Conservation (phyloP, 106 monocot genomes). For the Cymbidium sinense region DNA sequence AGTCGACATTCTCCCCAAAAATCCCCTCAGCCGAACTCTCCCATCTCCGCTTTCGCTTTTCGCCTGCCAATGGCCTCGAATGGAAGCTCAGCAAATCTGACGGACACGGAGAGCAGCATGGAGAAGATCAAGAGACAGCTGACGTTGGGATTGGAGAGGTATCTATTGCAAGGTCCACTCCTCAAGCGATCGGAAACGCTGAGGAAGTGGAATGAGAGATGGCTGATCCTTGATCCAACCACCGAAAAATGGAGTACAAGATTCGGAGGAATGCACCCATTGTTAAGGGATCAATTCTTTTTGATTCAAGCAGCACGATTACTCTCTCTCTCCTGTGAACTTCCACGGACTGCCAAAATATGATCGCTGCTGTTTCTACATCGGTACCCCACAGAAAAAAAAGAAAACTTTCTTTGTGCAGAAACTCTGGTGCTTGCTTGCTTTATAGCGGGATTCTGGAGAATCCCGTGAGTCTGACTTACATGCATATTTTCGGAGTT, state of each 20-base stretch:
- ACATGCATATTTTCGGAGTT: too few relatives aligned
- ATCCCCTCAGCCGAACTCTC: too few relatives aligned
- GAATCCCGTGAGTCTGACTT: too few relatives aligned
- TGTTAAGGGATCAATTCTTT: constrained; percentile 70
- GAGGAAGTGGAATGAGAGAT: constrained; percentile 94
- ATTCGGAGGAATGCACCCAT: constrained; percentile 53
- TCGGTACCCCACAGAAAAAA: constrained; percentile 95
- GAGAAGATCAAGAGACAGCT: constrained; percentile 96
- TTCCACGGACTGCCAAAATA: constrained; percentile 87
- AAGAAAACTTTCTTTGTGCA: constrained; percentile 91
- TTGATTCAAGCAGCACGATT: constrained; percentile 89
- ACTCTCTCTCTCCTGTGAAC: constrained; percentile 87
- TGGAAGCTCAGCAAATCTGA: constrained; percentile 29
- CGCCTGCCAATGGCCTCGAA: constrained; percentile 38
- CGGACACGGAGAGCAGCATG: constrained; percentile 80
- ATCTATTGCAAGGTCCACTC: constrained; percentile 85
- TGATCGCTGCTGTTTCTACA: constrained; percentile 97
- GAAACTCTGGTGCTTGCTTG: constrained; percentile 98
- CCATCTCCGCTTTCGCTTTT: neutral
- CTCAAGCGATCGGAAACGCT: constrained; percentile 95
- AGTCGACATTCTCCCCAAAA: too few relatives aligned
- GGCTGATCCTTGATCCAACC: constrained; percentile 91
- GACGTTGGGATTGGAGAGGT: constrained; percentile 60
- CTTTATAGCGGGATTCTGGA: too few relatives aligned
- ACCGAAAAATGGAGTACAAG: constrained; percentile 99